These are phyloP conservation scores for Aureobasidium sp. DNA, from an alignment of 2,329 filamentous ascomycete genomes.

Conservation along the genomic window DNA sequence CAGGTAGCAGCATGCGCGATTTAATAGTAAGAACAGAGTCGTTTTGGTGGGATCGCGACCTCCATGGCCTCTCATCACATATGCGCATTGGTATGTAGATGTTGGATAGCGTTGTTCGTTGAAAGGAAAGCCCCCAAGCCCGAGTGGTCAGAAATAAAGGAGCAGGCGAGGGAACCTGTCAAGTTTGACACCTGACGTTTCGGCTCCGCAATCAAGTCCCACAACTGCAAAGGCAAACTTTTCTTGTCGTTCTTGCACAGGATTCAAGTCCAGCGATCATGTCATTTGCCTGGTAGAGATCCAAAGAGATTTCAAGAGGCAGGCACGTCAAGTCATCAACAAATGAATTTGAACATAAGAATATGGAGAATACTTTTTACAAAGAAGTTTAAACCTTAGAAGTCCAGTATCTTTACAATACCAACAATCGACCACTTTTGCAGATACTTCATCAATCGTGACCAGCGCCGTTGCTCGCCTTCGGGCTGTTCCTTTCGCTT, in stretches of 20 bases:
- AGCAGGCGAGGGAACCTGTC: neutral
- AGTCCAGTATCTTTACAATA: neutral
- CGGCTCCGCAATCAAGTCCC: neutral
- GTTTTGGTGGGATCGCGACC: neutral
- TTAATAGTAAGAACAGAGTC: neutral
- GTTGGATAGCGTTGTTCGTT: neutral
- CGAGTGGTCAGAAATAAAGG: neutral
- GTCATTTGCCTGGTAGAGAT: too few species aligned
- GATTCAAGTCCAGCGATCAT: too few species aligned
- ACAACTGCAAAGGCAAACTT: too few species aligned
- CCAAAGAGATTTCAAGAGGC: too few species aligned
- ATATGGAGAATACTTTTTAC: neutral
- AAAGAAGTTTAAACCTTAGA: neutral
- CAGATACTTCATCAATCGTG: neutral
- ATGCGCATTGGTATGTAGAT: neutral
- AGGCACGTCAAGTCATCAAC: neutral
- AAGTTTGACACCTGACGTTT: neutral
- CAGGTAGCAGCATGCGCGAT: neutral
- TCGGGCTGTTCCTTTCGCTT: slow-evolving; percentile 37
- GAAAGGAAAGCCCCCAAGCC: too few species aligned
- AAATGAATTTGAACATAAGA: neutral
- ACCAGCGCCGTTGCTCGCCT: slow-evolving; percentile 15
- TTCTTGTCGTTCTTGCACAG: too few species aligned
- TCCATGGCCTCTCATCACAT: neutral
- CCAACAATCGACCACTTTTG: neutral